Evolutionary conservation across 228 moss, liverwort and hornwort genomes (phyloP), one percentile per base, ranked within the genome.

Genomic region (Sphagnum magellanicum): DNA sequence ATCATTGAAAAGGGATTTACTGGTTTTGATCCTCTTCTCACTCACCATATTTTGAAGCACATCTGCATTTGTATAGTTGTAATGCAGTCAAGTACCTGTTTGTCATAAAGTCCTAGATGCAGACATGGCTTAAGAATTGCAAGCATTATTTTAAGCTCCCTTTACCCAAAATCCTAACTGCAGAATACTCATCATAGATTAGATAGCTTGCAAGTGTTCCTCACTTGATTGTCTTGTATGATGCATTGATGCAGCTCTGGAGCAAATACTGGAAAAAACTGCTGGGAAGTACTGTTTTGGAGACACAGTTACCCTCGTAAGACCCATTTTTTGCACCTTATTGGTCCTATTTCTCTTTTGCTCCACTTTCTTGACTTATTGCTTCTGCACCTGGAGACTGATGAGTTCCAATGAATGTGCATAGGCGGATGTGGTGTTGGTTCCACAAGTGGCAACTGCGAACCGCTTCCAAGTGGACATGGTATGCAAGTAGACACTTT

Each of bases 231-330:
- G 32, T 32, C 32, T 32, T 64, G 64, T 49, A 14, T 64, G 32
- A 11, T 50, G 17, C 53, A 72, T 71, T 60, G 61, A 77, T 78
- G 50, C 71, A 84, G 92, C 81, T 4, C 68, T 95, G 65, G 95
- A 95, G 75, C 69, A 71, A 59, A 68, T 90, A 12, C 65, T 87
- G 68, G 61, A 70, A 77, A 72, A 63, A 58, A 76, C 79, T 53
- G 79, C 95, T 65, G 90, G 90, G 60, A 86, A 81, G 51, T 95
- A 88, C 63, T 48, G 81, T 60, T 90, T 95, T 9, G 92, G 92
- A 72, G 92, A 95, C 65, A 84, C 87, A 62, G 64, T 95, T 61
- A 95, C 95, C 16, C 66, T 95, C 47, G 94, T 94, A 77, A 76
- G 88, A 8, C 4, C 61, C 60, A 9, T 16, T 63, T 63, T 1